Evolutionary conservation across 208 protist genomes (phyloP), one percentile per base, ranked within the genome.

Genomic region (Leishmania guyanensis): DNA sequence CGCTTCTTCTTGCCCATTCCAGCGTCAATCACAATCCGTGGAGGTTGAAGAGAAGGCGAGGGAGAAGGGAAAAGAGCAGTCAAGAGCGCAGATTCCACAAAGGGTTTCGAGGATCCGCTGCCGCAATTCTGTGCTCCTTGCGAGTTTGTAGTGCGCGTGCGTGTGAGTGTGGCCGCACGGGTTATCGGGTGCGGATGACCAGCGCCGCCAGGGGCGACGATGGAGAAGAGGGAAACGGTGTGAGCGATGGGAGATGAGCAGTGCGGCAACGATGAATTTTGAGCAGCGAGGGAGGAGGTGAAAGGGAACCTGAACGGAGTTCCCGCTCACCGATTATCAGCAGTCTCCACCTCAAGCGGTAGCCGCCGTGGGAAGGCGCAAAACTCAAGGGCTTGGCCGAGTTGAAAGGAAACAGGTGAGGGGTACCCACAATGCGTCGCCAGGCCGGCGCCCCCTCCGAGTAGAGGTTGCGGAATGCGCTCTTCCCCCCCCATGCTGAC

Each of bases 1-100:
- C 76, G 84, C 62, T 85, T 84, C 70, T 75, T 75, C 53, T 90
- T 94, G 62, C 86, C 87, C 91, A 92, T 92, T 33, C 43, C 33
- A 39, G 20, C 54, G 58, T 48, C 33, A 14, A 29, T 9, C 22
- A 50, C 16, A 46, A 56, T 5, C 36, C n/a, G 16, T 58, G 54
- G 26, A 48, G 36, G 26, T 69, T 22, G 43, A 16, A 46, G 43
- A 2, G 10, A 75, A 26, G 17, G 48, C 4, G 39, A 56, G 46
- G 22, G 48, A 1, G 48, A n/a, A 22, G 8, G 29, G 8, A 20
- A 48, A 22, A 4, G 66, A 26, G 66, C 5, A 39, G 29, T 1
- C 39, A n/a, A 10, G 16, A 43, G 39, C 8, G 36, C 14, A 26
- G 39, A 71, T 26, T 14, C 39, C 3, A 43, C 14, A 43, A 46